Conservation (phyloP, 2,329 filamentous ascomycete genomes). For the Ceratocystis eucalypticola region DNA sequence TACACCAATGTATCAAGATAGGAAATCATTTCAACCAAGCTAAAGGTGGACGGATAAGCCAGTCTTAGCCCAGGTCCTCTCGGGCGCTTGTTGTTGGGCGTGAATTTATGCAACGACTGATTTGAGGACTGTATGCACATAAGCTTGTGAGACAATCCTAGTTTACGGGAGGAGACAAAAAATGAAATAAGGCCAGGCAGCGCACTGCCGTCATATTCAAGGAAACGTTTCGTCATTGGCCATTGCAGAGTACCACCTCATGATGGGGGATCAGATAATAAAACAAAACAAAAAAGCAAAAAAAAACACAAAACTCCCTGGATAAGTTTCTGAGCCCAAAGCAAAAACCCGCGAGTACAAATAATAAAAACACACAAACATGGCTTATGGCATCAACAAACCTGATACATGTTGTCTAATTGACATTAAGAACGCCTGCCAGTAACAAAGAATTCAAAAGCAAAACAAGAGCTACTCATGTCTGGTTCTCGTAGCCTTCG, state of each 20-base stretch:
- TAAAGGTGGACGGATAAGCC: not conserved
- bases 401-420: not conserved
- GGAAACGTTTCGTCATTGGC: slow-evolving; percentile 2
- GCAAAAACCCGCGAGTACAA: not conserved
- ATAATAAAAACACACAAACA: slow-evolving; percentile 8
- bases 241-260: slow-evolving; percentile 11
- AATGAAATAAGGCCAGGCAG: not conserved
- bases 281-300: not conserved
- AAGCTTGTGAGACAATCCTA: not conserved
- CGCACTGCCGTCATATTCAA: not conserved
- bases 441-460: slow-evolving; percentile 11
- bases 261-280: not conserved
- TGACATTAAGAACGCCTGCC: slow-evolving; percentile 14
- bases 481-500: slow-evolving; percentile 65
- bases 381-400: not conserved
- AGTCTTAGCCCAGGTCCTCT: not conserved
- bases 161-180: not conserved
- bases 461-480: slow-evolving; percentile 26
- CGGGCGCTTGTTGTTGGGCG: not conserved
- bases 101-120: not conserved
- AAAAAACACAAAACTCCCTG: not conserved
- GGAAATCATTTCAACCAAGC: not conserved
- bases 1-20: not conserved
- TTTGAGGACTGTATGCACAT: not conserved
- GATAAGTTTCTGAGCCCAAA: not conserved